These are phyloP conservation scores for Fistulinella cinereoalba DNA, from an alignment of 1,284 basidiomycete species.

Conservation along the genomic window DNA sequence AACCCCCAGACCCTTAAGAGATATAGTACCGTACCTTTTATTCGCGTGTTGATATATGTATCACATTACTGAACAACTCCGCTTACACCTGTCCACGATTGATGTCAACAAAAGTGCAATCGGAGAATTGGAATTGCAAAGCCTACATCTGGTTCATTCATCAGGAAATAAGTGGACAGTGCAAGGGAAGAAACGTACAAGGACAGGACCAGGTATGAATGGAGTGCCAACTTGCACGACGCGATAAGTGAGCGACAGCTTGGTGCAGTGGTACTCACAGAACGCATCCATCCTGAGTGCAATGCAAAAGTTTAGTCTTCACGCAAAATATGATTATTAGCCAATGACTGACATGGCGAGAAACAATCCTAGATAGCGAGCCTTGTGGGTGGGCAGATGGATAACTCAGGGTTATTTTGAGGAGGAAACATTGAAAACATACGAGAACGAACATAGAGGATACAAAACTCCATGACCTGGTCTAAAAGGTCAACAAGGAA, in stretches of 20 bases:
- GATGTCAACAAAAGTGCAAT: not conserved
- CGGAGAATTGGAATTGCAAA: constrained; percentile 1
- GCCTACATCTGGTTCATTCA: constrained; percentile 5
- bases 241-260: not conserved
- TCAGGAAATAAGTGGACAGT: not conserved
- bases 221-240: constrained; percentile 11
- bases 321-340: not conserved
- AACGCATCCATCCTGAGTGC: constrained; percentile 8
- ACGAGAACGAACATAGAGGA: constrained; percentile 19
- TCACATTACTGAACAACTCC: not conserved
- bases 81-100: constrained; percentile 21
- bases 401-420: too few relatives aligned
- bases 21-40: constrained; percentile 12
- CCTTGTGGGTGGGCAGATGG: too few relatives aligned
- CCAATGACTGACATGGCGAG: constrained; percentile 10
- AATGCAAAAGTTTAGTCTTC: not conserved
- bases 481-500: constrained; percentile 12
- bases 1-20: constrained; percentile 6
- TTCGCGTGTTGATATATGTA: not conserved
- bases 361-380: constrained; percentile 17
- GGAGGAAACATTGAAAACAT: not conserved
- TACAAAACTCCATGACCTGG: constrained; percentile 18
- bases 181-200: constrained; percentile 3
- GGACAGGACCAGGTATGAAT: constrained; percentile 19
- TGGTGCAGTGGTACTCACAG: constrained; percentile 7